Conservation (phyloP, 1,284 basidiomycete genomes). For the Cryptococcus depauperatus region DNA sequence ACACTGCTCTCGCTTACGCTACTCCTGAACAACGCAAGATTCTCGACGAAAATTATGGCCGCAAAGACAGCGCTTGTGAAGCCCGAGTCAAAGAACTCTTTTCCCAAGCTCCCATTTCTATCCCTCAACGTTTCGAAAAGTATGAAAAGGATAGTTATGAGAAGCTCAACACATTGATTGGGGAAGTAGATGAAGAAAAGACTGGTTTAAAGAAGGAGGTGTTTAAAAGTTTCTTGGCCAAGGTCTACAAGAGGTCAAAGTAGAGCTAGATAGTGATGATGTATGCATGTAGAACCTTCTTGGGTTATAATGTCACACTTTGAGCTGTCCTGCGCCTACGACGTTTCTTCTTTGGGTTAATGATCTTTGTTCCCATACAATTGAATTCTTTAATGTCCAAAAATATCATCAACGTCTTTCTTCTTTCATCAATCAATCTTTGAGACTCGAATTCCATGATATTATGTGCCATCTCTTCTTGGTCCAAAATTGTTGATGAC, state of each 20-base stretch:
- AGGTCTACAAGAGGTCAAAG: slow-evolving; percentile 83
- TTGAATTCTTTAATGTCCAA: background rate
- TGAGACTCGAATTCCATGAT: slow-evolving; percentile 6
- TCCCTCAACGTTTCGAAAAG: slow-evolving; percentile 60
- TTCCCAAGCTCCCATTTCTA: slow-evolving; percentile 56
- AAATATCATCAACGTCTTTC: slow-evolving; percentile 1
- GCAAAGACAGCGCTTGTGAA: slow-evolving; percentile 62
- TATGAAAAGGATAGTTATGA: slow-evolving; percentile 74
- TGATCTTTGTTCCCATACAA: no score
- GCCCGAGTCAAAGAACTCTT: slow-evolving; percentile 67
- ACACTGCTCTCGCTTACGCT: slow-evolving; percentile 68
- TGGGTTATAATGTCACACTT: background rate
- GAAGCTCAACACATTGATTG: slow-evolving; percentile 60
- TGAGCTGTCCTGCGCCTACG: background rate
- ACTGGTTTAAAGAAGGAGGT: slow-evolving; percentile 67
- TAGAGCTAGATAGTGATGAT: slow-evolving; percentile 40
- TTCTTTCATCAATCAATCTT: background rate
- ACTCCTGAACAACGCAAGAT: slow-evolving; percentile 55
- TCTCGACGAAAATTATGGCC: slow-evolving; percentile 72
- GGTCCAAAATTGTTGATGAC: background rate
- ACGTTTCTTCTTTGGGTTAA: no score
- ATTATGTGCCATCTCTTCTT: slow-evolving; percentile 15
- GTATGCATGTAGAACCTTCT: background rate
- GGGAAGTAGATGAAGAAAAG: slow-evolving; percentile 57
- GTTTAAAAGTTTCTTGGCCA: slow-evolving; percentile 75